Evolutionary conservation across 768 basidiomycete genomes (phyloP), one percentile per base, ranked within the genome.

Genomic region (Mycena haematopus): DNA sequence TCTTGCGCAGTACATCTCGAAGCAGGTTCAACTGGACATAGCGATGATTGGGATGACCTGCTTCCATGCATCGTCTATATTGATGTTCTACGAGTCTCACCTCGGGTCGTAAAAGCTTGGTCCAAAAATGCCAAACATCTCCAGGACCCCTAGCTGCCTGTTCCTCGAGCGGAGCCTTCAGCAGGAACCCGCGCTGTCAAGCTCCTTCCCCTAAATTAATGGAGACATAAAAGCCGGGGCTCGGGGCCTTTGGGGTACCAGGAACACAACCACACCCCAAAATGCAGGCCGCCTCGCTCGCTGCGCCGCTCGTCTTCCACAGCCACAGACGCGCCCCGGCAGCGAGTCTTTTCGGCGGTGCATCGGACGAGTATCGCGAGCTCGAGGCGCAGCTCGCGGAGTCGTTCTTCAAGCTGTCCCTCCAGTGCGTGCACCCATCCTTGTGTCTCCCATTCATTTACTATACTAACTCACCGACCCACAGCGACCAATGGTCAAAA

Each of bases 401-500:
- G 31, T 54, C 35, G 57, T 63, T 63, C 40, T 45, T 53, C 52
- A 63, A 54, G 40, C 62, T 58, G 14, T 49, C 52, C 6, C 31
- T 63, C 36, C 62, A 58, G 62, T 63, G 24, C 45, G 62, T 58
- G n/a, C 22, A 9, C 11, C n/a, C n/a, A n/a, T n/a, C n/a, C n/a
- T n/a, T n/a, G n/a, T n/a, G n/a, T n/a, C 17, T 8, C 27, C 35
- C 19, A 1, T 40, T 22, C 6, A 31, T 35, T 15, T 24, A 15
- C 40, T n/a, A 10, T 50, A 27, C 49, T 25, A 2, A 38, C 47
- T 50, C 1, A 31, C 7, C 33, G 17, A 5, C 21, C 6, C 11
- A 15, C 52, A 63, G 62, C 56, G 56, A 63, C 52, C 62, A 63
- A 55, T 58, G 62, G 62, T 58, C 56, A 1, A 53, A 55, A 52